Evolutionary conservation across 1,284 basidiomycete species (phyloP).

Genomic region (Puccinia polysora): DNA sequence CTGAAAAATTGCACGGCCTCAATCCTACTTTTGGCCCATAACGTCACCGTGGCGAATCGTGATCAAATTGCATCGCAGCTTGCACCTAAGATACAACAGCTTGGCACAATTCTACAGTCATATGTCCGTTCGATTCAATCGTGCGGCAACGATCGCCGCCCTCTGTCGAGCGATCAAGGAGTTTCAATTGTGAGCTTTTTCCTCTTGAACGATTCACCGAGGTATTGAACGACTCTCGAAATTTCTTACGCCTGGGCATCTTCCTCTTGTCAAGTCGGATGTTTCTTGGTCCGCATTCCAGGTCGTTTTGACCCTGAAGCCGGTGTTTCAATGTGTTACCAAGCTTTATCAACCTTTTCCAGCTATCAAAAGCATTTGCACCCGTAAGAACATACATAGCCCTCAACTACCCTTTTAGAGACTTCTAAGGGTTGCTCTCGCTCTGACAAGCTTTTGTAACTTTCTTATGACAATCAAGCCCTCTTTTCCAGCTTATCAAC

Average conservation of each 20-base stretch:
- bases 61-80: background rate
- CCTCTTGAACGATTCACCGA: background rate
- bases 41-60: background rate
- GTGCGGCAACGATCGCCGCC: background rate
- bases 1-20: background rate
- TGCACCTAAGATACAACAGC: background rate
- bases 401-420: background rate
- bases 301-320: conserved; percentile 19
- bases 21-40: background rate
- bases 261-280: conserved; percentile 4
- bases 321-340: conserved; percentile 3
- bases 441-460: no score
- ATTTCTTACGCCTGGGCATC: background rate
- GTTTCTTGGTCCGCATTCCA: conserved; percentile 26
- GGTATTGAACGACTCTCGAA: no score
- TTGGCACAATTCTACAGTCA: background rate
- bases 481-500: background rate
- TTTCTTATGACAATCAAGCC: background rate
- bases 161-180: background rate
- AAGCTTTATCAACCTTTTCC: conserved; percentile 16
- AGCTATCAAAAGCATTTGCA: background rate
- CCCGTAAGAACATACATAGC: background rate
- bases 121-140: background rate
- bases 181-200: background rate
- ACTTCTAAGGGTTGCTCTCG: background rate